A percentile compares a stretch with the other conserved stretches of the same genome.
These are phyloP conservation scores for Lasiodiplodia sp. DNA, from an alignment of 2,329 filamentous ascomycete genomes.

Conservation along the genomic window DNA sequence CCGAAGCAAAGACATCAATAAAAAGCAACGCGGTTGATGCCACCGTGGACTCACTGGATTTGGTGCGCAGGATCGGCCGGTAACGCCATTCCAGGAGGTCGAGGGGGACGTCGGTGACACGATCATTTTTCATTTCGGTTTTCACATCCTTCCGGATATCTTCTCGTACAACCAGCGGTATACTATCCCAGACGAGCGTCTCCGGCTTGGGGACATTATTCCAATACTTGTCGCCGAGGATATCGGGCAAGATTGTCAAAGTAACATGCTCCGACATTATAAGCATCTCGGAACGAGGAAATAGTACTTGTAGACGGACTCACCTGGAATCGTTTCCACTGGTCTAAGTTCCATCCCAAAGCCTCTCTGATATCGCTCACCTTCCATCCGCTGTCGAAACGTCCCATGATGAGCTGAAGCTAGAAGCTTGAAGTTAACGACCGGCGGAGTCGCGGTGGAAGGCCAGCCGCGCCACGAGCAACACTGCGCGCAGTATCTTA, in stretches of 20 bases:
- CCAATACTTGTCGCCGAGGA: background rate
- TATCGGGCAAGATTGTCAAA: too few relatives aligned
- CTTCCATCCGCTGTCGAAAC: background rate
- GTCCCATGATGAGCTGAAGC: background rate
- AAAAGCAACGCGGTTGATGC: background rate
- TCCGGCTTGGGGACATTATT: background rate
- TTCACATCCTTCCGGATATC: background rate
- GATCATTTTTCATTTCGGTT: background rate
- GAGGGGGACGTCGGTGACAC: background rate
- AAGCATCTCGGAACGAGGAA: background rate
- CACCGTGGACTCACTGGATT: background rate
- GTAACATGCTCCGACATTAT: conserved; percentile 1
- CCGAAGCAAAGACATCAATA: background rate
- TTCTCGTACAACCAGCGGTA: background rate
- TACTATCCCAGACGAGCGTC: background rate
- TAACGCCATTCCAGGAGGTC: background rate
- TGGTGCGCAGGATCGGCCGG: background rate
- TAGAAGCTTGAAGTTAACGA: background rate
- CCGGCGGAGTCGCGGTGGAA: background rate
- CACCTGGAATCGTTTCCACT: conserved; percentile 5
- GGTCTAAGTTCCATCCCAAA: background rate
- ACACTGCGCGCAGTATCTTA: background rate
- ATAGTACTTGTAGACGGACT: background rate
- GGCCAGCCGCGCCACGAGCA: background rate
- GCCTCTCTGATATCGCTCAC: background rate